Evolutionary conservation across 73 alveolate species (phyloP), one percentile per base, ranked within the genome.

Genomic region (Halteria grandinella): DNA sequence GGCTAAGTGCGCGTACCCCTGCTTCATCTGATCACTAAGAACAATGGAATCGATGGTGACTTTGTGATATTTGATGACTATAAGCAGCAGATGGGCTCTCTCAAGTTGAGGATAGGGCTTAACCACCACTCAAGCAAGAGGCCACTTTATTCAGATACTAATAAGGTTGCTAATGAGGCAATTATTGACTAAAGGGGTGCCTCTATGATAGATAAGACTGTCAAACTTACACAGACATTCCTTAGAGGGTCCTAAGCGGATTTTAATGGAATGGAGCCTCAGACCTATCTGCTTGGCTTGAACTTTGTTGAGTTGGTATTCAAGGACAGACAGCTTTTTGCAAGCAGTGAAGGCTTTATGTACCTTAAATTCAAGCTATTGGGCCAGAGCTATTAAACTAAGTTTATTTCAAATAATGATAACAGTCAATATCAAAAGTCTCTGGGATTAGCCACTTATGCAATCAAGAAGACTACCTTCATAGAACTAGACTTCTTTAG

Each of bases 1-100:
- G 90, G 90, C 27, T 58, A 54, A 18, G 85, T 64, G 34, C 52
- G 48, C 21, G 81, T 80, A 8, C 90, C 90, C 1, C 83, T 80
- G 1, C 20, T 59, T 15, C 69, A 80, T 54, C 27, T 80, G 40
- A 28, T 80, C 28, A 37, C 90, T 10, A 69, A 63, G 20, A 48
- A 63, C 32, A 32, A 53, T 17, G 90, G 90, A 8, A 55, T 80
- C 25, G 90, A 80, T 29, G 83, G 51, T 33, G 71, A 71, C 41
- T 58, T 80, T 20, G 75, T 66, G 0, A 64, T 80, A 27, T 59
- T 80, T 6, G 90, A 80, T 32, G 74, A 70, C 6, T 62, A 66
- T 28, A 80, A 70, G 48, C 85, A 80, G 44, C 40, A 63, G 45
- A 76, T 80, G 73, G 90, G 90, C 12, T 31, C 64, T 21, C 39